phyloP scores from a whole-genome alignment of 495 filamentous ascomycete genomes.

The Xylaria longipes region DNA sequence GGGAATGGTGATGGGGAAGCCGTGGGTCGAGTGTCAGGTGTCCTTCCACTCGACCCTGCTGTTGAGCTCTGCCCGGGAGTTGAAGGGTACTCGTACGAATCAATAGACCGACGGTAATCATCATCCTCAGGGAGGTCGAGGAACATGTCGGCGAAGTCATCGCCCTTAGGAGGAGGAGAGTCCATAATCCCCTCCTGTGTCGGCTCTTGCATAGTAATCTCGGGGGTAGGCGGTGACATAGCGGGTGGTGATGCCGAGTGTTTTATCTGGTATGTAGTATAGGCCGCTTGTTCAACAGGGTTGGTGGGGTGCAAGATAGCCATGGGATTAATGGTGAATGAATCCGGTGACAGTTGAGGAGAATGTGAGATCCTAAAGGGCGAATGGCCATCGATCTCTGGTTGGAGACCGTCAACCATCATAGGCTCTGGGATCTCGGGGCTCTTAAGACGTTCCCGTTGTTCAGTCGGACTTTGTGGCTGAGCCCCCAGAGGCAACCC shows the following conservation, averaged over 20 bases:
- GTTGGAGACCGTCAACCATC: slow-evolving; percentile 34
- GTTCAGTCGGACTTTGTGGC: slow-evolving; percentile 38
- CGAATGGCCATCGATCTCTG: slow-evolving; percentile 30
- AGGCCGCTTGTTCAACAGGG: slow-evolving; percentile 47
- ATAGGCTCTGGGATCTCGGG: slow-evolving; percentile 43
- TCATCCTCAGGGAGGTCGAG: slow-evolving; percentile 42
- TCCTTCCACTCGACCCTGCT: slow-evolving; percentile 49
- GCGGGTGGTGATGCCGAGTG: slow-evolving; percentile 44
- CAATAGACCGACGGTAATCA: slow-evolving; percentile 36
- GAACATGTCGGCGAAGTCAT: slow-evolving; percentile 41
- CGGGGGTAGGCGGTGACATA: slow-evolving; percentile 27
- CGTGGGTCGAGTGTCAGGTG: slow-evolving; percentile 49
- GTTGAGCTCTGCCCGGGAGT: slow-evolving; percentile 49
- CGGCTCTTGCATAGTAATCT: slow-evolving; percentile 36
- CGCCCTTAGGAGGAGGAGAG: slow-evolving; percentile 20
- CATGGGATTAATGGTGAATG: slow-evolving; percentile 47
- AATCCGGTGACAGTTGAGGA: slow-evolving; percentile 38
- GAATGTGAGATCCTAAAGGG: slow-evolving; percentile 36
- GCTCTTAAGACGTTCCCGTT: slow-evolving; percentile 42
- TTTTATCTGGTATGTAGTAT: slow-evolving; percentile 49
- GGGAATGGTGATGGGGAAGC: slow-evolving; percentile 47
- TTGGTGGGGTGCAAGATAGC: slow-evolving; percentile 55
- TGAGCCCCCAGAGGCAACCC: slow-evolving; percentile 42
- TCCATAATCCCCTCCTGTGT: slow-evolving; percentile 26
- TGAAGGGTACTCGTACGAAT: slow-evolving; percentile 46